Evolutionary conservation across 768 basidiomycete genomes (phyloP), one percentile per base, ranked within the genome.

Genomic region (Kockovaella imperatae): DNA sequence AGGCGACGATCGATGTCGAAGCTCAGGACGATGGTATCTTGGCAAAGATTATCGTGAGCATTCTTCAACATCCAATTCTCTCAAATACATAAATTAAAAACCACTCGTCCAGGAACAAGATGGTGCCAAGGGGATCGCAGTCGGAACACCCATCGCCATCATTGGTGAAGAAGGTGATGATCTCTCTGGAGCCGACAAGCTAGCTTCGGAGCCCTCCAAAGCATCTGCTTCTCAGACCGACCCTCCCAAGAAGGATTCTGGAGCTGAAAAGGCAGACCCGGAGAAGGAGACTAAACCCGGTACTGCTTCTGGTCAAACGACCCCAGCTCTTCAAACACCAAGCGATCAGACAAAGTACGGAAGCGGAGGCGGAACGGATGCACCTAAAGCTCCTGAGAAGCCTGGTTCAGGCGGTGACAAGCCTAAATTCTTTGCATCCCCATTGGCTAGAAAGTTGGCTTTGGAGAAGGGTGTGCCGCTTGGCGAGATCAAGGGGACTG

Each of bases 1-100:
- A 99, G 79, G 93, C 95, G 18, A 91, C 90, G 40, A 97, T 99
- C 73, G 95, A 99, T 75, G 93, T 99, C 29, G 95, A 99, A 75
- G 89, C 95, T 7, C 91, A 91, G 75, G 95, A 97, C 35, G 95
- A 99, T 60, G 95, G 95, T 59, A 74, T 97, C 55, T 76, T 99
- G 51, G 91, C 86, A 43, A 97, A 97, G 80, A 95, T 99, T 59
- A 83, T 99, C 47, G 91, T 90, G 74, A 49, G 87, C 75, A 15
- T 42, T 8, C 40, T 20, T 20, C 5, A 29, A 21, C 23, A 17
- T 14, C 13, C 11, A 6, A n/a, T 24, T 40, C 7, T 30, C 7
- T 34, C 26, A 25, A 49, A 26, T 6, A 5, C 42, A 20, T 38
- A 17, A n/a, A n/a, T n/a, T n/a, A n/a, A n/a, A n/a, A n/a, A n/a